Evolutionary conservation across 352 stramenopile genomes (phyloP).

Genomic region (Blastocystis sp.): DNA sequence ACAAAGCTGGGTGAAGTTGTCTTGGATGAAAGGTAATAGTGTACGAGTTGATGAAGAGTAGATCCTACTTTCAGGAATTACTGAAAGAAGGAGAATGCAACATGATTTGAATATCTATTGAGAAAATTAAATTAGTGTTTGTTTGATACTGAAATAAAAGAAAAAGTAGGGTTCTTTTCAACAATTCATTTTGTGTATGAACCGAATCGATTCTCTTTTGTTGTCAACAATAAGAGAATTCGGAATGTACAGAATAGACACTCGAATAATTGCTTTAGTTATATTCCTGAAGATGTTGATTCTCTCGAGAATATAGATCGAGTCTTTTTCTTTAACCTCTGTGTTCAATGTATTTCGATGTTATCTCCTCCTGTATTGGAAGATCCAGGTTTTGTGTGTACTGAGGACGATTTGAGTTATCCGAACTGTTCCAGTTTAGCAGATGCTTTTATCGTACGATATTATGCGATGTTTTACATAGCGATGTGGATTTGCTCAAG

Average conservation of each 20-base stretch:
- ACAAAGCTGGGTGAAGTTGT: slow-evolving; percentile 96
- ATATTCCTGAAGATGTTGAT: slow-evolving; percentile 19
- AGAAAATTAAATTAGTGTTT: background rate
- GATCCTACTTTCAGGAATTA: slow-evolving; percentile 6
- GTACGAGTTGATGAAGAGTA: background rate
- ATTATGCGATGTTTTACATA: background rate
- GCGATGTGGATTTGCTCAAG: background rate
- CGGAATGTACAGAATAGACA: background rate
- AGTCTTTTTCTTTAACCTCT: slow-evolving; percentile 61
- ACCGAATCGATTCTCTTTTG: background rate
- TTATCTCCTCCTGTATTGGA: background rate
- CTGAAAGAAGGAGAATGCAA: background rate
- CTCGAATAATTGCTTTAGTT: background rate
- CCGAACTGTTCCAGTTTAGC: background rate
- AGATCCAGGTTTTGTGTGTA: background rate
- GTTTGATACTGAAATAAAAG: background rate
- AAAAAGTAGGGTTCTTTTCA: too few relatives aligned
- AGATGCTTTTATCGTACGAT: background rate
- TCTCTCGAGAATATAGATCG: slow-evolving; percentile 23
- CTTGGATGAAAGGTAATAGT: slow-evolving; percentile 68
- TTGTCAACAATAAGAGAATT: slow-evolving; percentile 1
- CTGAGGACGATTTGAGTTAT: slow-evolving; percentile 24
- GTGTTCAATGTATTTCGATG: background rate
- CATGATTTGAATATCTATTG: background rate
- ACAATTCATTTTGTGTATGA: background rate